Base-by-base conservation (phyloP, 73 alveolate species). In the Uronychia binucleata region DNA sequence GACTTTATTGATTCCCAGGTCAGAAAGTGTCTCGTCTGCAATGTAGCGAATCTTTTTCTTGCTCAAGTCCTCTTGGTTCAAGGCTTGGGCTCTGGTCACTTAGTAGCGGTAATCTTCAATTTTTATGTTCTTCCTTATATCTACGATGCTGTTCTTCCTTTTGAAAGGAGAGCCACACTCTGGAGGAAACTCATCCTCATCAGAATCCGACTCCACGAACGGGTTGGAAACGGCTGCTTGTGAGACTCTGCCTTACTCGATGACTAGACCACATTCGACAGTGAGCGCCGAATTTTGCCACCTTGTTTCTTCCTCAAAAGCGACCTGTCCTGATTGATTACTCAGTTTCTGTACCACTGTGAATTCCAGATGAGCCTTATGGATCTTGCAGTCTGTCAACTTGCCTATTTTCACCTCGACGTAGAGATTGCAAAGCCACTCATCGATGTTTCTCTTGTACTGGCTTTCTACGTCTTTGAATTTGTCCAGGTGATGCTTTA, bases 341-440 rank as follows among this genome's bases (percentile, higher is more conserved):
- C n/a, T n/a, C n/a, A n/a, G n/a, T n/a, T n/a, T n/a, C n/a, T n/a
- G n/a, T n/a, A n/a, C n/a, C n/a, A n/a, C n/a, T n/a, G n/a, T n/a
- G n/a, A n/a, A n/a, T n/a, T n/a, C 74, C 26, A 57, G 26, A 11
- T 57, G 11, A 57, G 11, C 30, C 19, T 76, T 76, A n/a, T 83
- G 58, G 85, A 83, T 76, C 60, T 76, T 26, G 79, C 59, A 83
- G 31, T 83, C 91, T 8, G 78, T 83, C 11, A 74, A 80, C 30
- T 67, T 82, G 34, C 33, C 58, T 74, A 57, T 74, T 29, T 88
- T 83, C 25, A 83, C 84, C 35, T 88, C 82, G 27, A 88, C 76
- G 86, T 88, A 88, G 25, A 83, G 60, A 75, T 88, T 88, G 79
- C 94, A 87, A 1, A 88, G 81, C 94, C 94, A 88, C 31, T 83